phyloP scores from a whole-genome alignment of 108 stramenopile genomes.

The Discostella stelligeroides region DNA sequence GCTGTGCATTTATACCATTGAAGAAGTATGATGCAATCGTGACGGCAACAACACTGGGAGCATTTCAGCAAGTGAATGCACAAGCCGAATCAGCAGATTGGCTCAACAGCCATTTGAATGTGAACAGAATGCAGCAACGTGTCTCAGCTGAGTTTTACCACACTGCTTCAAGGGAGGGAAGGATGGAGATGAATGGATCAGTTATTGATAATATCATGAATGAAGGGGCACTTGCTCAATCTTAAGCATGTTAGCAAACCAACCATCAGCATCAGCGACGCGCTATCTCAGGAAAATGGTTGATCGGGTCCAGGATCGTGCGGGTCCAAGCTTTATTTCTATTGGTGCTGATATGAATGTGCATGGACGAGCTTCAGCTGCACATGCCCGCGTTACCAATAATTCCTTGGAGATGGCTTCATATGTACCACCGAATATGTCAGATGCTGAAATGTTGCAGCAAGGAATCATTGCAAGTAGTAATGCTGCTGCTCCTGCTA shows the following conservation, averaged over 20 bases:
- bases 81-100: neutral
- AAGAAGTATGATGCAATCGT: neutral
- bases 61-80: neutral
- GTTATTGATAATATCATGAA: neutral
- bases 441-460: no score
- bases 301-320: neutral
- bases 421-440: no score
- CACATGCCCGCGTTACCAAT: no score
- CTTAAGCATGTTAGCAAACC: neutral
- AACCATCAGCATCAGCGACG: neutral
- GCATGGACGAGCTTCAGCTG: conserved; percentile 4
- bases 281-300: neutral
- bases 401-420: no score
- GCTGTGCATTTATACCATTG: neutral
- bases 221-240: neutral
- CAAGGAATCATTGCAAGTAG: no score
- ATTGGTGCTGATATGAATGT: conserved; percentile 1
- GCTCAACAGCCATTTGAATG: neutral
- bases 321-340: neutral
- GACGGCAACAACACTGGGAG: neutral
- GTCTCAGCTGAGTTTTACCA: neutral
- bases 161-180: neutral
- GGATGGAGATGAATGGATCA: neutral
- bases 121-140: neutral
- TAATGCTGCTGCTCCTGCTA: no score